Conservation (phyloP, 805 yeast genomes). For the Saturnispora zaruensis region DNA sequence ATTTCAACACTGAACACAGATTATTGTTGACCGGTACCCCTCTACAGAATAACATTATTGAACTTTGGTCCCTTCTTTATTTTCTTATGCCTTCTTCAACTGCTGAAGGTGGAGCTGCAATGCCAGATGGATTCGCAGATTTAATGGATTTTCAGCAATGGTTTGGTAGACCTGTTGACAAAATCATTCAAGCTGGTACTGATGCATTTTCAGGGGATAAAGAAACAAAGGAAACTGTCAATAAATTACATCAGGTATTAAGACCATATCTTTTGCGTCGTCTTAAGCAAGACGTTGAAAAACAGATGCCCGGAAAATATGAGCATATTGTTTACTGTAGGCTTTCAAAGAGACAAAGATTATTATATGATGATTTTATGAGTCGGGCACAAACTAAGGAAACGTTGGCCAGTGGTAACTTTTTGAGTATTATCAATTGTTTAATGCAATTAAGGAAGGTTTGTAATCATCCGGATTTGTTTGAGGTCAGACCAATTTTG, state of each 20-base stretch:
- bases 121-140: constrained; percentile 96
- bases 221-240: constrained; percentile 79
- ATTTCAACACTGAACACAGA: constrained; percentile 87
- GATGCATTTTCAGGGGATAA: constrained; percentile 39
- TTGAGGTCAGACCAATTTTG: constrained; percentile 89
- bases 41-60: constrained; percentile 87
- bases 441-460: constrained; percentile 96
- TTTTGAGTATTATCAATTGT: constrained; percentile 90
- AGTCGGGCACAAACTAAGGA: constrained; percentile 92
- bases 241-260: constrained; percentile 84
- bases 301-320: constrained; percentile 97
- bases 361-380: constrained; percentile 92
- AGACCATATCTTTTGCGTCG: constrained; percentile 90
- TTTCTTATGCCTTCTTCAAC: constrained; percentile 91
- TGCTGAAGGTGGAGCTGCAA: constrained; percentile 37
- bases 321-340: constrained; percentile 93
- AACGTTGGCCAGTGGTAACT: constrained; percentile 89
- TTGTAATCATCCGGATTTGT: constrained; percentile 84
- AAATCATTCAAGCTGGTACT: constrained; percentile 69
- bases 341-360: constrained; percentile 84
- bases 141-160: constrained; percentile 93
- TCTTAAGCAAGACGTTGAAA: constrained; percentile 91
- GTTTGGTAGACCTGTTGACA: constrained; percentile 98
- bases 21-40: constrained; percentile 94
- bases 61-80: constrained; percentile 90